Percentiles rank a stretch among this genome's conserved stretches.
phyloP scores from a whole-genome alignment of 2,329 filamentous ascomycete genomes.

The Botrytis sinoallii region DNA sequence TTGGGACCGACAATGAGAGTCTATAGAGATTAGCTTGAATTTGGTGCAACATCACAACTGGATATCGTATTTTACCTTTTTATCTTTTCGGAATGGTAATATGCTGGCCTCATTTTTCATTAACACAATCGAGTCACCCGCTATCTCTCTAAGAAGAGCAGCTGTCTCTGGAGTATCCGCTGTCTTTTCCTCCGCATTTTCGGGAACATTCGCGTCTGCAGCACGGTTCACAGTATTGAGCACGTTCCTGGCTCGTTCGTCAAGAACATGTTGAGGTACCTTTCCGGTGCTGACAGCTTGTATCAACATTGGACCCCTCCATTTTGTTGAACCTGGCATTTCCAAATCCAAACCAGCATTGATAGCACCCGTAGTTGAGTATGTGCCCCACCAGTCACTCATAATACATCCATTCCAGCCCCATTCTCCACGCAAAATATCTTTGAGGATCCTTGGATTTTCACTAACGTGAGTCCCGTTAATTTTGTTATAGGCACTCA shows the following conservation, averaged over 20 bases:
- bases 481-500: slow-evolving; percentile 59
- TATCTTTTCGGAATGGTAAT: slow-evolving; percentile 48
- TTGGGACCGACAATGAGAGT: slow-evolving; percentile 57
- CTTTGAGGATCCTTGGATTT: slow-evolving; percentile 49
- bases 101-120: slow-evolving; percentile 58
- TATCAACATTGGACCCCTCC: slow-evolving; percentile 27
- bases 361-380: slow-evolving; percentile 31
- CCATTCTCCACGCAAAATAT: slow-evolving; percentile 55
- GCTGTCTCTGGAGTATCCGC: slow-evolving; percentile 38
- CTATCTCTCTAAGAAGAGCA: slow-evolving; percentile 52
- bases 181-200: slow-evolving; percentile 33
- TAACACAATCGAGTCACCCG: slow-evolving; percentile 59
- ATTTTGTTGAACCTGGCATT: slow-evolving; percentile 40
- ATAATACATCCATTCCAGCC: slow-evolving; percentile 55
- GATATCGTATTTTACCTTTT: slow-evolving; percentile 50
- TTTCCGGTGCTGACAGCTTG: slow-evolving; percentile 25
- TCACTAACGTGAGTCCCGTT: slow-evolving; percentile 57
- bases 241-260: slow-evolving; percentile 27
- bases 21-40: slow-evolving; percentile 19
- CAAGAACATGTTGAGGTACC: slow-evolving; percentile 29
- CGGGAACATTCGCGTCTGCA: slow-evolving; percentile 38
- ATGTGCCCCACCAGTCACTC: slow-evolving; percentile 53
- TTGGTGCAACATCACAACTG: slow-evolving; percentile 43
- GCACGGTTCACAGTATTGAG: slow-evolving; percentile 34
- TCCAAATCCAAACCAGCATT: slow-evolving; percentile 40